phyloP scores from a whole-genome alignment of 345 rosid species.

The Murraya paniculata region DNA sequence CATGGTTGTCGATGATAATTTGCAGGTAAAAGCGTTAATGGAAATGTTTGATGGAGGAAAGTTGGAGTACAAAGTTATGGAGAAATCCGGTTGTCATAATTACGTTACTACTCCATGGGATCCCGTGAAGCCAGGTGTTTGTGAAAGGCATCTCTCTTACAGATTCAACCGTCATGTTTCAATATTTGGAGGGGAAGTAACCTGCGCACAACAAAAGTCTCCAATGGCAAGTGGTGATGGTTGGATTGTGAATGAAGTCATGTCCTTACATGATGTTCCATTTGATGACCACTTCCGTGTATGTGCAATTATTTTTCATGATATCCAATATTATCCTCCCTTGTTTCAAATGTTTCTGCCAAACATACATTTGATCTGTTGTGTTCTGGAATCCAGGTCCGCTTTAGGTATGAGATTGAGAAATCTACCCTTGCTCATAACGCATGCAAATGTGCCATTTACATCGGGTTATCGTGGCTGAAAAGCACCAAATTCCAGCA shows the following conservation, averaged over 20 bases:
- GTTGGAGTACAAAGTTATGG: slow-evolving; percentile 69
- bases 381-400: slow-evolving; percentile 39
- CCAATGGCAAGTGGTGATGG: slow-evolving; percentile 44
- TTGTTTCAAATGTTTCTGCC: neutral
- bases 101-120: slow-evolving; percentile 66
- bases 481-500: slow-evolving; percentile 70
- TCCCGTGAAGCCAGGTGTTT: slow-evolving; percentile 37
- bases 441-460: slow-evolving; percentile 61
- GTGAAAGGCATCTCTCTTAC: slow-evolving; percentile 55
- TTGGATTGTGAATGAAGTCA: slow-evolving; percentile 67
- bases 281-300: slow-evolving; percentile 65
- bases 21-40: slow-evolving; percentile 62
- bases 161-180: slow-evolving; percentile 64
- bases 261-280: slow-evolving; percentile 63
- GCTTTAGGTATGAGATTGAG: slow-evolving; percentile 52
- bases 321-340: too few relatives aligned
- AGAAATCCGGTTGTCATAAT: slow-evolving; percentile 66
- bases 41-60: slow-evolving; percentile 69
- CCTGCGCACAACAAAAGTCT: slow-evolving; percentile 58
- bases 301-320: neutral
- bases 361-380: neutral
- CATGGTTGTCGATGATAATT: neutral
- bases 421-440: slow-evolving; percentile 36
- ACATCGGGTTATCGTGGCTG: slow-evolving; percentile 58
- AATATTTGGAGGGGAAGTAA: slow-evolving; percentile 79